Percentiles rank a stretch among this genome's conserved stretches.
phyloP scores from a whole-genome alignment of 345 rosid genomes.

The Eucalyptus curtisii region DNA sequence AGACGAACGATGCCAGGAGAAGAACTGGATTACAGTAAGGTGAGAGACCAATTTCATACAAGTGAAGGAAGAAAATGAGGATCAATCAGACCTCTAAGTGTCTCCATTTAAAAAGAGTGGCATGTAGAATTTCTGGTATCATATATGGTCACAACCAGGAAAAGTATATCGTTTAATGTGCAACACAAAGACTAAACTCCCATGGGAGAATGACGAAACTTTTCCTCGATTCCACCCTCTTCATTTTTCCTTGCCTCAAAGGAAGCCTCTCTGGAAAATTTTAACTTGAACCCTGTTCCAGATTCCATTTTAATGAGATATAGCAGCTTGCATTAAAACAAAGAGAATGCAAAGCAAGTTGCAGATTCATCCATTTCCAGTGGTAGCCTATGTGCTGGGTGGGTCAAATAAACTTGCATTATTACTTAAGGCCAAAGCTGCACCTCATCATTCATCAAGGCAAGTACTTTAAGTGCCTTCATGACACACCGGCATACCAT shows the following conservation, averaged over 20 bases:
- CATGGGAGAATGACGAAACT: not conserved
- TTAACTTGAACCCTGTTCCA: not conserved
- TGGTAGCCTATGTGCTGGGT: not conserved
- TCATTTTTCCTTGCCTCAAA: not conserved
- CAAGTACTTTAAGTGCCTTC: not conserved
- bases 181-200: not conserved
- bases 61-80: not conserved
- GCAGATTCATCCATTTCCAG: not conserved
- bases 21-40: not conserved
- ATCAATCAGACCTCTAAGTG: not conserved
- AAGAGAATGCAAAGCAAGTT: not conserved
- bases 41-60: not conserved
- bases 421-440: not conserved
- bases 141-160: not conserved
- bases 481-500: not conserved
- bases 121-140: not conserved
- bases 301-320: not conserved
- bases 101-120: not conserved
- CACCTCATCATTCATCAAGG: not conserved
- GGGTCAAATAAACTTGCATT: not conserved
- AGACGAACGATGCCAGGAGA: not conserved
- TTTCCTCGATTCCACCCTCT: not conserved
- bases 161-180: not conserved
- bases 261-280: not conserved
- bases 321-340: not conserved